Evolutionary conservation across 2,329 filamentous ascomycete species (phyloP).

Genomic region (Stemphylium vesicarium): DNA sequence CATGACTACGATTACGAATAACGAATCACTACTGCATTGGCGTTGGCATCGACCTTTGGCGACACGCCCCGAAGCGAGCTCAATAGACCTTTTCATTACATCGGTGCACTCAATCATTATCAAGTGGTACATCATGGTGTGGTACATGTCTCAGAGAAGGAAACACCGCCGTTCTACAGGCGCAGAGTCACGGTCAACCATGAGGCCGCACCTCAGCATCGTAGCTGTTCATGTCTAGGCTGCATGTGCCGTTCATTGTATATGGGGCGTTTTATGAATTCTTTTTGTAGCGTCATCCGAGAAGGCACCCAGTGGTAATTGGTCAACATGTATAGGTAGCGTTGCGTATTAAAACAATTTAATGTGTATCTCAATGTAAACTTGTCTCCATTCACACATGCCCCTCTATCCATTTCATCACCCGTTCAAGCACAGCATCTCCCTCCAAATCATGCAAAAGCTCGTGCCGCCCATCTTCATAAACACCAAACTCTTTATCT

Average conservation of each 20-base stretch:
- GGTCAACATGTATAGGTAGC: too few relatives aligned
- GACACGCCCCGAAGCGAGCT: neutral
- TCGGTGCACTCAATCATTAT: neutral
- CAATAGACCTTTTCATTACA: neutral
- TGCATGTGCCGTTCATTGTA: conserved; percentile 9
- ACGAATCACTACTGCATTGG: neutral
- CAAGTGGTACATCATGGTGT: neutral
- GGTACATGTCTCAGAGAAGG: neutral
- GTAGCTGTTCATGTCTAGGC: conserved; percentile 6
- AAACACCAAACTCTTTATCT: too few relatives aligned
- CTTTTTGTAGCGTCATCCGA: neutral
- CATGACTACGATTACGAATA: neutral
- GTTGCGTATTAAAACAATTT: neutral
- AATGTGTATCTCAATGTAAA: neutral
- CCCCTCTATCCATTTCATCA: too few relatives aligned
- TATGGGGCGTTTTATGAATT: conserved; percentile 5
- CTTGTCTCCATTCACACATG: too few relatives aligned
- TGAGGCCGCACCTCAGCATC: neutral
- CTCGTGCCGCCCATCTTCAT: too few relatives aligned
- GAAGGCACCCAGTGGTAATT: neutral
- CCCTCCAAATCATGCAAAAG: too few relatives aligned
- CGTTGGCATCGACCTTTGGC: neutral
- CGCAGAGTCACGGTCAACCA: neutral
- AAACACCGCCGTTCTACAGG: neutral
- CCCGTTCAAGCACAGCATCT: too few relatives aligned